These are phyloP conservation scores for Russula dissimulans DNA, from an alignment of 768 basidiomycete genomes.

Conservation along the genomic window DNA sequence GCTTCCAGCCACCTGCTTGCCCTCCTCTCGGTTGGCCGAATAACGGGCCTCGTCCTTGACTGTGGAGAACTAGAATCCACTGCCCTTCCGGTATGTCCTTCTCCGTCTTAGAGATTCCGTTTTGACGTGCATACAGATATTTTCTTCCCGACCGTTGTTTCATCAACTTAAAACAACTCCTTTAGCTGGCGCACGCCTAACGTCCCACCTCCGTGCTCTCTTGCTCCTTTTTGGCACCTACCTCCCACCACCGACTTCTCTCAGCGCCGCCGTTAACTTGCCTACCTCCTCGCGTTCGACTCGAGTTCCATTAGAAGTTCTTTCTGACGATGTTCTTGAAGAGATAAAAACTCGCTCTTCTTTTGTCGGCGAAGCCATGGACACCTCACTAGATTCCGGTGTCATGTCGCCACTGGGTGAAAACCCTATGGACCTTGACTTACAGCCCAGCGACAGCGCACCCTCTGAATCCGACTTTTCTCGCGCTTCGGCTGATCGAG, in stretches of 20 bases:
- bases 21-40: constrained; percentile 75
- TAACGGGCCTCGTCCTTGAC: constrained; percentile 91
- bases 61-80: constrained; percentile 88
- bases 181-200: constrained; percentile 73
- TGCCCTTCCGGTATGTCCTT: constrained; percentile 63
- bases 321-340: constrained; percentile 76
- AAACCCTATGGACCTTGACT: constrained; percentile 37
- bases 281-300: constrained; percentile 53
- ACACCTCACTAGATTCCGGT: constrained; percentile 24
- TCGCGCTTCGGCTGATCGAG: constrained; percentile 35
- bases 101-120: not conserved
- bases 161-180: constrained; percentile 79
- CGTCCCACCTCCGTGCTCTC: constrained; percentile 70
- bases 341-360: constrained; percentile 86
- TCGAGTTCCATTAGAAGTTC: constrained; percentile 67
- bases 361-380: constrained; percentile 67
- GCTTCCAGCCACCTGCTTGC: constrained; percentile 81
- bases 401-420: constrained; percentile 20
- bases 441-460: constrained; percentile 44
- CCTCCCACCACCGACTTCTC: constrained; percentile 67
- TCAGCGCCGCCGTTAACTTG: constrained; percentile 54
- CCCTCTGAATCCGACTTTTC: constrained; percentile 64
- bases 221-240: constrained; percentile 79
- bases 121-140: constrained; percentile 51
- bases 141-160: constrained; percentile 79